A percentile compares a stretch with the other conserved stretches of the same genome.
Evolutionary conservation across 352 stramenopile genomes (phyloP).

Genomic region (Globisporangium barbulae): DNA sequence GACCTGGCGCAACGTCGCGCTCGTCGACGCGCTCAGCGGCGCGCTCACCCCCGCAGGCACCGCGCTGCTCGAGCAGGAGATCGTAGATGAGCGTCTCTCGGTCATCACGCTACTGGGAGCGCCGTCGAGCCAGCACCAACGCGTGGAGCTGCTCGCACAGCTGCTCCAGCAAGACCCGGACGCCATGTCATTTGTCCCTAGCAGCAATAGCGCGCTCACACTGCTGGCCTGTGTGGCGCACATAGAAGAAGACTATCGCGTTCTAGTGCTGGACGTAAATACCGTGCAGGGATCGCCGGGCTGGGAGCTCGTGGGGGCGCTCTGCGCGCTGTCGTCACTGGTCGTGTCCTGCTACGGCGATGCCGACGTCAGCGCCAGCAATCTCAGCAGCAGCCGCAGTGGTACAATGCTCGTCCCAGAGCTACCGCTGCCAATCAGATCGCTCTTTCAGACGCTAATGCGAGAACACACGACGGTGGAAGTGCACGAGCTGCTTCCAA

Average conservation of each 20-base stretch:
- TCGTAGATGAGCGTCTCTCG: conserved; percentile 47
- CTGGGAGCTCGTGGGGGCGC: conserved; percentile 28
- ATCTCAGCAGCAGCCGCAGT: neutral
- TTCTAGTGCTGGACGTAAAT: conserved; percentile 52
- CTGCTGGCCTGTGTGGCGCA: conserved; percentile 41
- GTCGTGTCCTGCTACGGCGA: conserved; percentile 44
- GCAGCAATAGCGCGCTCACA: conserved; percentile 22
- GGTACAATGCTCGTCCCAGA: conserved; percentile 2
- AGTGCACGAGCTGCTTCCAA: conserved; percentile 60
- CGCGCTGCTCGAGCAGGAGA: conserved; percentile 37
- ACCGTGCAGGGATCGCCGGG: neutral
- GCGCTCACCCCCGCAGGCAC: conserved; percentile 30
- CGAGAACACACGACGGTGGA: conserved; percentile 43
- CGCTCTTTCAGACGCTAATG: conserved; percentile 41
- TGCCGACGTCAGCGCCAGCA: neutral
- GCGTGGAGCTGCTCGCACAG: conserved; percentile 29
- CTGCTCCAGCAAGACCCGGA: conserved; percentile 24
- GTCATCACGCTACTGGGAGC: conserved; percentile 45
- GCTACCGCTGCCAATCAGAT: conserved; percentile 35
- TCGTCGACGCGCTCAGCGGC: conserved; percentile 32
- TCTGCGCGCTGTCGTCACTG: conserved; percentile 65
- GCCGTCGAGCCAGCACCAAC: conserved; percentile 23
- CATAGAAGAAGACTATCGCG: conserved; percentile 44
- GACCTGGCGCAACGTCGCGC: conserved; percentile 37
- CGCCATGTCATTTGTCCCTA: neutral